Conservation (phyloP, 495 filamentous ascomycete species). For the Hamigera avellanea region DNA sequence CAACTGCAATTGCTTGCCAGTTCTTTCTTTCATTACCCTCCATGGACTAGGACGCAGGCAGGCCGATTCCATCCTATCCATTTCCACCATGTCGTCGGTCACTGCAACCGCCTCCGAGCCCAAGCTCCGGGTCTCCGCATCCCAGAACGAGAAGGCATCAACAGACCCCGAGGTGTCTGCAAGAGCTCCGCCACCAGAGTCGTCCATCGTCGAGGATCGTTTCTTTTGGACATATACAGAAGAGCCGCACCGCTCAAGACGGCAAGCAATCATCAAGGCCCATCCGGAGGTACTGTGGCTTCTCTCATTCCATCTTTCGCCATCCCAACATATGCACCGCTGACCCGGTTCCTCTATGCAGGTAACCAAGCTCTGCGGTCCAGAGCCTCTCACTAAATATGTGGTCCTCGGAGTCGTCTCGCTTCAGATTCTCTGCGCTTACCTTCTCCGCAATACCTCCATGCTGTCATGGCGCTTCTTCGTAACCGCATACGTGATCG, state of each 20-base stretch:
- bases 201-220: conserved; percentile 33
- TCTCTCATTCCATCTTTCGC: background rate
- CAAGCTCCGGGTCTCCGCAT: conserved; percentile 27
- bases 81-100: conserved; percentile 19
- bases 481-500: conserved; percentile 79
- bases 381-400: conserved; percentile 92
- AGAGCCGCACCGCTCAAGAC: conserved; percentile 86
- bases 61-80: background rate
- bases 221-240: conserved; percentile 97
- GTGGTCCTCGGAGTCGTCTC: conserved; percentile 75
- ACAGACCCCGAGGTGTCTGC: conserved; percentile 10
- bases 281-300: conserved; percentile 69
- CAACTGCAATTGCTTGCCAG: conserved; percentile 2
- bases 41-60: conserved; percentile 11
- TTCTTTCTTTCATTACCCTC: conserved; percentile 7
- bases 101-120: conserved; percentile 22
- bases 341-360: conserved; percentile 15
- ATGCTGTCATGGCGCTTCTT: conserved; percentile 78
- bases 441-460: conserved; percentile 64
- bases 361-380: conserved; percentile 96
- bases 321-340: background rate
- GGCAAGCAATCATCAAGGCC: conserved; percentile 93
- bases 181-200: conserved; percentile 23
- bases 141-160: conserved; percentile 12
- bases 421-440: conserved; percentile 70